Base-by-base conservation (phyloP, 2,329 filamentous ascomycete genomes). In the Ceratocystis variospora region DNA sequence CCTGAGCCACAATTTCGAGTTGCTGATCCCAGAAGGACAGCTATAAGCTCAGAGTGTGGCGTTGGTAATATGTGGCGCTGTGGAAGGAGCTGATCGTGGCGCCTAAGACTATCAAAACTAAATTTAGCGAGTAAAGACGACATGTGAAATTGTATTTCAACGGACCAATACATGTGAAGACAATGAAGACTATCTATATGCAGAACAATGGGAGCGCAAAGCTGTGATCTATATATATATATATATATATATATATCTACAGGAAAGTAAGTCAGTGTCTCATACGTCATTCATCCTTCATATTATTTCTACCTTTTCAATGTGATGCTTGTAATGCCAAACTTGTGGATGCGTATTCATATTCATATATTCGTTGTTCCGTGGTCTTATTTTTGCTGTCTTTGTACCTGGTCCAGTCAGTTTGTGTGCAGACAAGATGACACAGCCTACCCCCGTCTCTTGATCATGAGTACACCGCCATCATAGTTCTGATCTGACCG, bases 11-110 rank as follows among this genome's bases (percentile, higher is more conserved):
- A 45, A 31, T 7, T 33, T 33, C 17, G 31, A 31, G 3, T 50
- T n/a, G 41, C 15, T 19, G 41, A 46, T 63, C 61, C 44, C 19
- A 63, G 61, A 63, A 63, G 61, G 61, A 63, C 61, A 63, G 45
- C 61, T 63, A 63, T 63, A 63, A 59, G 61, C 61, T 63, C 44
- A 46, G 25, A 17, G 22, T 63, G 61, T 63, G 61, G 61, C 61
- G 61, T 19, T 31, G 44, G 12, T 28, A n/a, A 12, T 2, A 1
- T 63, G 61, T 63, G 61, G 61, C 61, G 61, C 25, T 19, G n/a
- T 25, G 12, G 22, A 10, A 22, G 61, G n/a, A 45, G 41, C n/a
- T 15, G 7, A 10, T 25, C 25, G 22, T 63, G 31, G 61, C 61
- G 44, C 61, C 5, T 4, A 53, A 53, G 48, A 53, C 6, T 15